Evolutionary conservation across 2,329 filamentous ascomycete genomes (phyloP).

Genomic region (Pseudonectria buxi): DNA sequence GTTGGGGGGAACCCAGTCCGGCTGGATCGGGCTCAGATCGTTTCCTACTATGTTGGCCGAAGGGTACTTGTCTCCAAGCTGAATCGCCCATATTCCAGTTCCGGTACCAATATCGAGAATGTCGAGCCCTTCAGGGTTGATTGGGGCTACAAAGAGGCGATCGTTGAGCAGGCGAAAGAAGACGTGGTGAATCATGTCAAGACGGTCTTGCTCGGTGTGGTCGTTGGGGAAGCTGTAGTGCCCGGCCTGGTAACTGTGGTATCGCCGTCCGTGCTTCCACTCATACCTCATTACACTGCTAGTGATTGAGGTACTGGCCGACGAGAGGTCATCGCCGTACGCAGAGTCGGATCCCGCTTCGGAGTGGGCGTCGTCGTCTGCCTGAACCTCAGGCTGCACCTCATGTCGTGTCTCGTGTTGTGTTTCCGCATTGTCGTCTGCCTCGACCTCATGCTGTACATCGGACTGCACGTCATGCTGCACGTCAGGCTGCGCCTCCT

Average conservation of each 20-base stretch:
- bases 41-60: slow-evolving; percentile 31
- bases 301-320: slow-evolving; percentile 21
- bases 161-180: slow-evolving; percentile 27
- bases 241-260: slow-evolving; percentile 32
- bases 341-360: neutral
- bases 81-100: slow-evolving; percentile 42
- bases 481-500: too few relatives aligned
- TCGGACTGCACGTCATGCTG: too few relatives aligned
- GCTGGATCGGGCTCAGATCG: slow-evolving; percentile 38
- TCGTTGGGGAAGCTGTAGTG: slow-evolving; percentile 33
- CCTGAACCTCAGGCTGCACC: too few relatives aligned
- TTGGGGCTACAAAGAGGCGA: slow-evolving; percentile 29
- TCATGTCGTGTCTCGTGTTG: too few relatives aligned
- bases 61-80: slow-evolving; percentile 31
- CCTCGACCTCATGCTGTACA: too few relatives aligned
- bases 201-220: slow-evolving; percentile 31
- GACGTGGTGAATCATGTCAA: slow-evolving; percentile 33
- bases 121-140: slow-evolving; percentile 30
- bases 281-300: slow-evolving; percentile 29
- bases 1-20: slow-evolving; percentile 47
- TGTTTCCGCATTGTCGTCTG: too few relatives aligned
- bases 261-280: slow-evolving; percentile 35
- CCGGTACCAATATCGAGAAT: slow-evolving; percentile 41
- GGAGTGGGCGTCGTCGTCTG: too few relatives aligned
- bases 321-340: slow-evolving; percentile 1